These are phyloP conservation scores for Cordyceps farinosa DNA, from an alignment of 2,329 filamentous ascomycete species.

Conservation along the genomic window DNA sequence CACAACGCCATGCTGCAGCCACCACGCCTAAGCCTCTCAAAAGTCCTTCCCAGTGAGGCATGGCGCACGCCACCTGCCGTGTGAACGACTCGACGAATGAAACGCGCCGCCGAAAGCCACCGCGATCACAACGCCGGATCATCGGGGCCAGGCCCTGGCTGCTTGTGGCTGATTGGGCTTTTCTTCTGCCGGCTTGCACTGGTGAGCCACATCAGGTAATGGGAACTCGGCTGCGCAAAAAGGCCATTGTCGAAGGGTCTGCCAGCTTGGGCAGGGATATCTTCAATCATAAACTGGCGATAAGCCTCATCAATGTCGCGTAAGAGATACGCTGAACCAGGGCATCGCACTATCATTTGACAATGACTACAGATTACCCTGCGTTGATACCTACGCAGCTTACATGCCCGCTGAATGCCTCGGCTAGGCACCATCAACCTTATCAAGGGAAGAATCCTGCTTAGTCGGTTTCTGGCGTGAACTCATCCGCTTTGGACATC, in stretches of 20 bases:
- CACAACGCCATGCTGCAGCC: slow-evolving; percentile 11
- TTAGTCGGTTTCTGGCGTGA: not conserved
- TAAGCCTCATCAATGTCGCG: not conserved
- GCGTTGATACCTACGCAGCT: not conserved
- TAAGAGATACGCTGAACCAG: not conserved
- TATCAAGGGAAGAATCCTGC: not conserved
- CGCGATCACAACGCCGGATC: slow-evolving; percentile 15
- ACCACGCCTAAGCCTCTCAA: slow-evolving; percentile 10
- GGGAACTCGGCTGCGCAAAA: not conserved
- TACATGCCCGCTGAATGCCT: not conserved
- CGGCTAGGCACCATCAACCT: not conserved
- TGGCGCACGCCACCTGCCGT: slow-evolving; percentile 2
- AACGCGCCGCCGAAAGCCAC: not conserved
- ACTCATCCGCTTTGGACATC: not conserved
- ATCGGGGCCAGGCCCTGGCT: slow-evolving; percentile 8
- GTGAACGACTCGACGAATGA: slow-evolving; percentile 17
- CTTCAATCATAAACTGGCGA: not conserved
- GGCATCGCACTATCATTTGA: not conserved
- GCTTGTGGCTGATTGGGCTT: slow-evolving; percentile 8
- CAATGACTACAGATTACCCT: not conserved
- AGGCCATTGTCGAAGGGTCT: not conserved
- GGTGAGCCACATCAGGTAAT: slow-evolving; percentile 12
- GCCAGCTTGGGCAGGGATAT: not conserved
- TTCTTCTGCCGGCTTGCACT: not conserved
- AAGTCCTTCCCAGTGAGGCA: slow-evolving; percentile 11